These are phyloP conservation scores for Populus euphratica DNA, from an alignment of 345 rosid species.

Conservation along the genomic window DNA sequence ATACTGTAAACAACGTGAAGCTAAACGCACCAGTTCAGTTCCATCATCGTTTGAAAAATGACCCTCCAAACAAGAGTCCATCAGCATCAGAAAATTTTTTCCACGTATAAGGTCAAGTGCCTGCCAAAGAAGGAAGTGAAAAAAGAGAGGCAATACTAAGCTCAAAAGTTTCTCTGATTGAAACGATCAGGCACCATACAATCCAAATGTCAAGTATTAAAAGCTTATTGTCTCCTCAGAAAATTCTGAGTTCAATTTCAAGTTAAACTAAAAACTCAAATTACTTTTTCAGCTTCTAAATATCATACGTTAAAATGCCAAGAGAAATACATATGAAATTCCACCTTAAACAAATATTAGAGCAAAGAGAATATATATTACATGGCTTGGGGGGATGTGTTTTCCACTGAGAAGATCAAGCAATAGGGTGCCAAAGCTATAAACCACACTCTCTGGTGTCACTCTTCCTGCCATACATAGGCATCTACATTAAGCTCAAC, in stretches of 20 bases:
- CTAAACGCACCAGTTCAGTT: slow-evolving; percentile 75
- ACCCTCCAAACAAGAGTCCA: slow-evolving; percentile 96
- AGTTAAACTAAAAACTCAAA: not conserved
- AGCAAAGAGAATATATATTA: slow-evolving; percentile 36
- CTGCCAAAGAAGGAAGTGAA: slow-evolving; percentile 41
- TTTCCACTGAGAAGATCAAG: slow-evolving; percentile 97
- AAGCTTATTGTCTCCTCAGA: not conserved
- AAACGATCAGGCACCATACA: not conserved
- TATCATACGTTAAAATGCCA: not conserved
- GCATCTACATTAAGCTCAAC: not conserved
- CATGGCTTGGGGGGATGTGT: slow-evolving; percentile 98
- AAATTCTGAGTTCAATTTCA: not conserved
- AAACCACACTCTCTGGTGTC: slow-evolving; percentile 81
- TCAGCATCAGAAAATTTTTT: slow-evolving; percentile 84
- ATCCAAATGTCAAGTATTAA: not conserved
- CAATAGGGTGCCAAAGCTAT: slow-evolving; percentile 93
- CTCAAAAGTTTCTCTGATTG: not conserved
- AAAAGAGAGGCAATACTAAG: slow-evolving; percentile 8
- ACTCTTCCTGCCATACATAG: slow-evolving; percentile 66
- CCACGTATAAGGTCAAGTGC: slow-evolving; percentile 93
- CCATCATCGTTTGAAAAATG: slow-evolving; percentile 95
- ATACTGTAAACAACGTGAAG: slow-evolving; percentile 83
- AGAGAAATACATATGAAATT: not conserved
- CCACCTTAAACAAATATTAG: slow-evolving; percentile 4
- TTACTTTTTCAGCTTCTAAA: not conserved